These are phyloP conservation scores for Phlebiopsis gigantea DNA, from an alignment of 768 basidiomycete genomes.

Conservation along the genomic window DNA sequence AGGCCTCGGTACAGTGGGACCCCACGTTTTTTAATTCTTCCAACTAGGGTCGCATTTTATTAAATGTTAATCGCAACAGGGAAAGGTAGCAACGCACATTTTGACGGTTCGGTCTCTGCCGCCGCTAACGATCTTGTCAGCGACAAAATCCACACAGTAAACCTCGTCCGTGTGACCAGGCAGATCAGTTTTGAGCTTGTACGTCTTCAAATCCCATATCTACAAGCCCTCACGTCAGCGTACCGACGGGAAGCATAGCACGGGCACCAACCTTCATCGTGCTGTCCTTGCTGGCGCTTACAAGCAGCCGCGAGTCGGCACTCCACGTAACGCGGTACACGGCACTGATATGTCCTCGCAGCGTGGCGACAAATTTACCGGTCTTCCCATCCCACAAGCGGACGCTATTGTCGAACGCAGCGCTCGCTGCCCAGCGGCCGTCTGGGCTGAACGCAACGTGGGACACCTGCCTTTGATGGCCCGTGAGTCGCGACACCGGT, in stretches of 20 bases:
- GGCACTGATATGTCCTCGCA: constrained; percentile 89
- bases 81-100: constrained; percentile 55
- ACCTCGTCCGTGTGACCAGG: constrained; percentile 98
- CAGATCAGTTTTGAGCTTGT: constrained; percentile 90
- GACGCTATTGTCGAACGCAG: constrained; percentile 86
- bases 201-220: constrained; percentile 97
- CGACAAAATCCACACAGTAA: constrained; percentile 98
- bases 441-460: constrained; percentile 96
- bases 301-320: constrained; percentile 84
- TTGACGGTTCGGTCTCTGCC: constrained; percentile 88
- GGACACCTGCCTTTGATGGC: constrained; percentile 91
- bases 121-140: constrained; percentile 98
- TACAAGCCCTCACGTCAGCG: constrained; percentile 24
- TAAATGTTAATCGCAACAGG: neutral
- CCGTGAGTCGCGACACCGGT: constrained; percentile 75
- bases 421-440: constrained; percentile 86
- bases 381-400: constrained; percentile 86
- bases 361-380: constrained; percentile 84
- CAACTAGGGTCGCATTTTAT: constrained; percentile 12
- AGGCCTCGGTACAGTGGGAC: neutral
- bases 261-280: constrained; percentile 72
- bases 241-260: neutral
- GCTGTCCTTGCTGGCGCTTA: constrained; percentile 94
- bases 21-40: constrained; percentile 19
- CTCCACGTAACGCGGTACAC: constrained; percentile 97